Evolutionary conservation across 1,139 yeast species (phyloP), one percentile per base, ranked within the genome.

Genomic region (Scheffersomyces insectosa): DNA sequence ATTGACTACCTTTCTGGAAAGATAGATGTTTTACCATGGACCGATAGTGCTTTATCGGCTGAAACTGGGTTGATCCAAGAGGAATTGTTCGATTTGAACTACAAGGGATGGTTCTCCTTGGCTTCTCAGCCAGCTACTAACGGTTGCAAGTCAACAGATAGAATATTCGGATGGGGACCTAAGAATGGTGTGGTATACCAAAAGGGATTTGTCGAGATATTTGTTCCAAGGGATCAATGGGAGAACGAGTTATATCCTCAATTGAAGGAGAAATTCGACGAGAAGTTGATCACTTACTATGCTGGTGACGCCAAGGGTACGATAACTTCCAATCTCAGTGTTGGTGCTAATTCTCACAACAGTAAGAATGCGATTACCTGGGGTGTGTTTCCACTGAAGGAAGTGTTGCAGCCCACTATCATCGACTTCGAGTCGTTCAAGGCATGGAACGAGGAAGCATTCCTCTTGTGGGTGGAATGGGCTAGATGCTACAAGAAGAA

Each of bases 61-160:
- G 99, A 93, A 67, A 90, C 99, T 4, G 89, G 91, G 6, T 69
- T 90, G 42, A 93, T 93, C 55, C 97, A 91, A 66, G 97, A 90
- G 63, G 93, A 91, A 57, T 77, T 93, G 38, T 80, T 91, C 45
- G 83, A 81, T 54, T 69, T 93, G 57, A 93, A 90, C 61, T 75
- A 80, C 50, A 72, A 77, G 46, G 91, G 91, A 3, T 82, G 82
- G 75, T 86, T 91, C 68, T 88, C 99, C 0, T 78, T 93, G 44
- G 91, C 98, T 0, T 91, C 98, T 0, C 99, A 93, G 65, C 99
- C 99, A 1, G 95, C 97, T 0, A 81, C 88, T 1, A 88, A 88
- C 56, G 87, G 89, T 30, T 77, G 85, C 37, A 76, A 75, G 36
- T 87, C 96, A 9, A 74, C 80, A 5, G 98, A 93, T 66, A 84